Percentiles rank a stretch among this genome's conserved stretches.
phyloP scores from a whole-genome alignment of 2,329 filamentous ascomycete genomes.

The Phoma sp. region DNA sequence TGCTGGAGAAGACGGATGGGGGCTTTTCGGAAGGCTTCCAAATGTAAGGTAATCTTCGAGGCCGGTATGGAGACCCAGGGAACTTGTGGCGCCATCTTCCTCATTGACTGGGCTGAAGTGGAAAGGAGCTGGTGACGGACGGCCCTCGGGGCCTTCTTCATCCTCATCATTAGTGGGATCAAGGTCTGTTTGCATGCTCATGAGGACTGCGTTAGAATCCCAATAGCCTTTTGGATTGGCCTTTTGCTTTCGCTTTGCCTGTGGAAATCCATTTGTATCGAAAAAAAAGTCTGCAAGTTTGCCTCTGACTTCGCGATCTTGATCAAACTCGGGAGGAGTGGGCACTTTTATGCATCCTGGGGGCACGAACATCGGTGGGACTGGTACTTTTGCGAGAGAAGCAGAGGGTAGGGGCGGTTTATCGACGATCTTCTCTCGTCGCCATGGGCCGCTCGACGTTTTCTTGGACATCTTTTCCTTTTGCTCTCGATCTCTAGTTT shows the following conservation, averaged over 20 bases:
- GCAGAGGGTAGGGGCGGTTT: conserved; percentile 1
- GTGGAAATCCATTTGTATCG: conserved; percentile 25
- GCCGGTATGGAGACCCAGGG: conserved; percentile 6
- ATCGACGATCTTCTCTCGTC: conserved; percentile 4
- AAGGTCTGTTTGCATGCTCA: conserved; percentile 35
- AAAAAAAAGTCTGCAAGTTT: conserved; percentile 45
- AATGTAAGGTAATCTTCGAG: conserved; percentile 18
- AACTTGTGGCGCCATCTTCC: neutral
- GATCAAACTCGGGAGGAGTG: conserved; percentile 35
- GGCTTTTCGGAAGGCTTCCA: neutral
- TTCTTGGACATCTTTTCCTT: conserved; percentile 8
- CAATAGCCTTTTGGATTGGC: conserved; percentile 32
- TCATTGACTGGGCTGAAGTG: conserved; percentile 10
- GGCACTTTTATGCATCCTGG: conserved; percentile 34
- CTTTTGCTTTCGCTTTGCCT: conserved; percentile 14
- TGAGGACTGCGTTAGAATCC: conserved; percentile 46
- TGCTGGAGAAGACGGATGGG: neutral
- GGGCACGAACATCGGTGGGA: conserved; percentile 34
- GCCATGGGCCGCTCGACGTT: conserved; percentile 3
- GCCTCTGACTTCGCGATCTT: conserved; percentile 32
- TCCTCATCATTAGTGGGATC: conserved; percentile 13
- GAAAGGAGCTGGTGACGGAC: conserved; percentile 1
- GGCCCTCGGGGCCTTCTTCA: conserved; percentile 34
- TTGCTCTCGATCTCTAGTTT: conserved; percentile 1
- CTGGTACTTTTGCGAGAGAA: conserved; percentile 23